Percentiles rank a stretch among this genome's conserved stretches.
Evolutionary conservation across 2,329 filamentous ascomycete species (phyloP).

Genomic region (Mariannaea sp.): DNA sequence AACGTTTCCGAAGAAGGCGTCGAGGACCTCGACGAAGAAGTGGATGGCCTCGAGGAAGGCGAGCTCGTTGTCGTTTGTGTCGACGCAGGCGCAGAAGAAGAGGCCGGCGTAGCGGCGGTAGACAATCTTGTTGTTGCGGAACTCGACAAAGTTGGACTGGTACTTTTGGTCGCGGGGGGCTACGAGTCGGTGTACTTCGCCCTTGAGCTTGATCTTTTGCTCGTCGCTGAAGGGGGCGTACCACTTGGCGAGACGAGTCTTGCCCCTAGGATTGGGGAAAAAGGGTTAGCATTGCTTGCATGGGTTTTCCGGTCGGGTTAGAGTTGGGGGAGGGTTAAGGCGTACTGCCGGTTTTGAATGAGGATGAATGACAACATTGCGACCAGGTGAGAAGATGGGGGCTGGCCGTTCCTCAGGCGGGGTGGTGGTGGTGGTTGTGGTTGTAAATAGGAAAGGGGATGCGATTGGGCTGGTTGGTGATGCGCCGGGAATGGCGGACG

Average conservation of each 20-base stretch:
- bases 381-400: conserved; percentile 1
- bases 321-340: conserved; percentile 1
- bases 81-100: conserved; percentile 99
- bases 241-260: conserved; percentile 98
- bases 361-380: conserved; percentile 82
- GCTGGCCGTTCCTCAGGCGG: not conserved
- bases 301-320: not conserved
- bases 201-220: conserved; percentile 98
- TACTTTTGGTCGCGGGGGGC: conserved; percentile 98
- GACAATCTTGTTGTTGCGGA: conserved; percentile 92
- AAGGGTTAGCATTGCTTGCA: conserved; percentile 1
- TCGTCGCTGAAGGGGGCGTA: conserved; percentile 98
- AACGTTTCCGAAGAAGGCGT: conserved; percentile 98
- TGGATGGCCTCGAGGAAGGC: conserved; percentile 97
- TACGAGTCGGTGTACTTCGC: conserved; percentile 97
- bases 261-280: conserved; percentile 76
- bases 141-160: conserved; percentile 99
- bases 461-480: not conserved
- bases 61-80: conserved; percentile 98
- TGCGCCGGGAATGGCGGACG: conserved; percentile 17
- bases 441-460: no score
- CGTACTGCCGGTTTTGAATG: conserved; percentile 85
- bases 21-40: conserved; percentile 98
- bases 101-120: conserved; percentile 97
- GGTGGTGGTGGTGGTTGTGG: no score